Evolutionary conservation across 192 early-diverging fungal species (phyloP), one percentile per base, ranked within the genome.

Genomic region (Neocallimastix lanati): DNA sequence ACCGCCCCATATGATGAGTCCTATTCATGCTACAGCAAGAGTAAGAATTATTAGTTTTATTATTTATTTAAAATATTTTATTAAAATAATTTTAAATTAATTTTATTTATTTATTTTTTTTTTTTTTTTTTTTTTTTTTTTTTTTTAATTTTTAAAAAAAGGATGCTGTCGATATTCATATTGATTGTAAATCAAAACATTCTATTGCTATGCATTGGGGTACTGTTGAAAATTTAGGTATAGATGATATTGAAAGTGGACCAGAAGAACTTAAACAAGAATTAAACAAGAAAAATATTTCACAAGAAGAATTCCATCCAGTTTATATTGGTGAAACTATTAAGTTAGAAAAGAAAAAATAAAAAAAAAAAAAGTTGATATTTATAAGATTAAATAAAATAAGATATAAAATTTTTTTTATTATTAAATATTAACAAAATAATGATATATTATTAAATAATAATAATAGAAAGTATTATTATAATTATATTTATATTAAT

Each of bases 161-260:
- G 79, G 94, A 94, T 80, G 91, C 94, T 7, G 92, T 94, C 6
- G 83, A 90, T 14, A 85, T 96, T 29, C 95, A 96, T 80, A 84
- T 90, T 79, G 93, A 94, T 80, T 84, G 94, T 58, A 78, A 85
- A 37, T 90, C 91, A 16, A 88, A 86, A 78, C 87, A 87, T 29
- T 89, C 87, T 18, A 84, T 94, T 30, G 93, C 89, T 15, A 93
- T 95, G 82, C 95, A 96, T 81, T 95, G 94, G 94, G 29, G 29
- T 77, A 77, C 77, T 21, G 18, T 50, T 4, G 40, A 50, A 50
- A 50, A 50, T 50, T 18, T 50, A 21, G 40, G 40, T 21, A 6
- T 50, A 50, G 40, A 50, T 21, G 18, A 50, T 50, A 50, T 50
- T 21, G 40, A 50, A 50, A 50, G 40, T 21, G 40, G 40, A 21